Percentiles rank a stretch among this genome's conserved stretches.
Conservation (phyloP, 2,329 filamentous ascomycete genomes). For the Chaetomiaceae sp. region DNA sequence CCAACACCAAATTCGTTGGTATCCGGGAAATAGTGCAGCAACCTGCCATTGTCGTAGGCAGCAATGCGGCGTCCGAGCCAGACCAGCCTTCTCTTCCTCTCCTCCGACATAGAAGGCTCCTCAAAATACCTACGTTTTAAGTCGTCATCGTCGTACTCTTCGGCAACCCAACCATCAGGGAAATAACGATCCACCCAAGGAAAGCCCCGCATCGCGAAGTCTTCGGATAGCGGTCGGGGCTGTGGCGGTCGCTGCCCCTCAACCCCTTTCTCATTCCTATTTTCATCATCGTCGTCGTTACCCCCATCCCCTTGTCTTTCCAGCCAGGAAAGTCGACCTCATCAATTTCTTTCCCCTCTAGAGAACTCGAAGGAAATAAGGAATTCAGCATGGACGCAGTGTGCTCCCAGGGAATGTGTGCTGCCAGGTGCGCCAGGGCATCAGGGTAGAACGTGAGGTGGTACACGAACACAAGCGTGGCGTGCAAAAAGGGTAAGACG, state of each 20-base stretch:
- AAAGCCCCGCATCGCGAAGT: slow-evolving; percentile 62
- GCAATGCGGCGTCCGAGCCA: slow-evolving; percentile 53
- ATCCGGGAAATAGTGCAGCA: too few relatives aligned
- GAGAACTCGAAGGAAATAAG: too few relatives aligned
- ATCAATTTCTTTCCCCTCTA: too few relatives aligned
- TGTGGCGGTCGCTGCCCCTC: too few relatives aligned
- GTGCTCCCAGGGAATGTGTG: slow-evolving; percentile 36
- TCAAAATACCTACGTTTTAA: slow-evolving; percentile 61
- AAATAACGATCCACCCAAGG: slow-evolving; percentile 57
- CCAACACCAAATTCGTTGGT: too few relatives aligned
- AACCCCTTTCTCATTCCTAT: too few relatives aligned
- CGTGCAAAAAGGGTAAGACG: slow-evolving; percentile 59
- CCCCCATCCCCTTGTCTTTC: background rate
- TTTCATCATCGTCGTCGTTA: too few relatives aligned
- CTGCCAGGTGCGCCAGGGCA: slow-evolving; percentile 42
- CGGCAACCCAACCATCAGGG: slow-evolving; percentile 53
- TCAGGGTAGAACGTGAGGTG: slow-evolving; percentile 39
- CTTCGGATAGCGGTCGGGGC: slow-evolving; percentile 52
- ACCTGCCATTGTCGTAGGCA: slow-evolving; percentile 31
- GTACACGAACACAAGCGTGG: slow-evolving; percentile 55
- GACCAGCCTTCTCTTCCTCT: slow-evolving; percentile 56
- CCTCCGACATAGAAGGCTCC: slow-evolving; percentile 51
- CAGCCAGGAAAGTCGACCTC: slow-evolving; percentile 24
- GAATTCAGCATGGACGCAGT: slow-evolving; percentile 39
- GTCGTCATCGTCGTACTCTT: slow-evolving; percentile 62